Evolutionary conservation across 495 filamentous ascomycete genomes (phyloP), one percentile per base, ranked within the genome.

Genomic region (Mytilinidion resinicola): DNA sequence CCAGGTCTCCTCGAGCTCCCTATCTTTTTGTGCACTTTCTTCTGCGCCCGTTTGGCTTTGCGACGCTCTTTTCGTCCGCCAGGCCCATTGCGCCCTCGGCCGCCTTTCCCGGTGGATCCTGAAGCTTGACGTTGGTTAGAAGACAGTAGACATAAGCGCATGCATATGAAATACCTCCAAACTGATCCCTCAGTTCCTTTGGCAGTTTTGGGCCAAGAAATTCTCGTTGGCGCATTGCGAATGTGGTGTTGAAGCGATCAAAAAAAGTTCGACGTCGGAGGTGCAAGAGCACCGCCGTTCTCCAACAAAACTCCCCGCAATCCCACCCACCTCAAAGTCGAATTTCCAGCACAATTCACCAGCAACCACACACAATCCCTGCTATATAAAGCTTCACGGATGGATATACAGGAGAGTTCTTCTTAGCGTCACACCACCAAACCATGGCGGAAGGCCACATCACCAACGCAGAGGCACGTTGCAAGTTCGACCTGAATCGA

Each of bases 391-490:
- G 25, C 25, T 30, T 30, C 25, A 30, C 25, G 25, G 25, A 30
- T 30, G 6, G 25, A 30, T 3, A 30, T 30, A 3, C 6, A 30
- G 25, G 25, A 30, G 25, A 30, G 2, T 30, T 2, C 6, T 6
- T 30, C 25, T 3, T 30, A 30, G 60, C 65, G 51, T 12, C 44
- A n/a, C 36, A 11, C 35, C 20, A 30, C 25, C 30, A 17, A 9
- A 72, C 62, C 34, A 85, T 85, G 82, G 61, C 77, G 30, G 69
- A 73, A 38, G 62, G 64, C 30, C 85, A 83, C 71, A 57, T 91
- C 62, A 84, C 73, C 67, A 84, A 91, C 64, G 87, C 91, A 54
- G 87, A 90, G 79, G 89, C 91, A 76, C 36, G 56, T 67, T 68
- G 15, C 12, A 38, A 20, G 19, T 10, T 0, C 51, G 6, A 8